These are phyloP conservation scores for Penicillium dipodomyicola DNA, from an alignment of 495 filamentous ascomycete species.

Conservation along the genomic window DNA sequence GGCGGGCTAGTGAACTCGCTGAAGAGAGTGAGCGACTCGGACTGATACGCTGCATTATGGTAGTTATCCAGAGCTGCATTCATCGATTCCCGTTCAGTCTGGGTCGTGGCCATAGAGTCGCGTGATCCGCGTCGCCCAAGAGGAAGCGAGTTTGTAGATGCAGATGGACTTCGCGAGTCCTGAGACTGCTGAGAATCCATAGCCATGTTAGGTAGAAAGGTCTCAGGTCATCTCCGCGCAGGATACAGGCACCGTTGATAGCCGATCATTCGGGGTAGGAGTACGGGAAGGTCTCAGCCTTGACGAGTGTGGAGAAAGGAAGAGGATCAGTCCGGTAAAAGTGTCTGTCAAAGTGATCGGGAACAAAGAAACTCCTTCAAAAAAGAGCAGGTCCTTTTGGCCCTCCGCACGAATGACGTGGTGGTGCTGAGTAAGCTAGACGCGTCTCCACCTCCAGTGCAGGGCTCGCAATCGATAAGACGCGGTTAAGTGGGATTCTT, in stretches of 20 bases:
- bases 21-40: constrained; percentile 78
- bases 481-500: constrained; percentile 1
- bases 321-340: not conserved
- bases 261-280: constrained; percentile 14
- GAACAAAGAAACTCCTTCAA: constrained; percentile 1
- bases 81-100: constrained; percentile 66
- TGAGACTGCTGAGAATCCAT: constrained; percentile 45
- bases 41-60: constrained; percentile 76
- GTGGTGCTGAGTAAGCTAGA: constrained; percentile 22
- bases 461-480: constrained; percentile 19
- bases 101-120: constrained; percentile 56
- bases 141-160: constrained; percentile 44
- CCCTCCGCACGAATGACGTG: constrained; percentile 43
- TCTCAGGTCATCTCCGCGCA: constrained; percentile 21
- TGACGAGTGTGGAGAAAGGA: not conserved
- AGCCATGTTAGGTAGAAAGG: constrained; percentile 14
- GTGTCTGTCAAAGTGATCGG: not conserved
- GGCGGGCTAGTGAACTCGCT: constrained; percentile 69
- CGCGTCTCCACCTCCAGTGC: constrained; percentile 6
- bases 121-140: constrained; percentile 57
- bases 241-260: constrained; percentile 2
- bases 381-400: constrained; percentile 14
- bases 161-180: constrained; percentile 42
- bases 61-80: constrained; percentile 78
- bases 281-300: not conserved